phyloP scores from a whole-genome alignment of 306 rosid genomes.

The Clitoria ternatea region DNA sequence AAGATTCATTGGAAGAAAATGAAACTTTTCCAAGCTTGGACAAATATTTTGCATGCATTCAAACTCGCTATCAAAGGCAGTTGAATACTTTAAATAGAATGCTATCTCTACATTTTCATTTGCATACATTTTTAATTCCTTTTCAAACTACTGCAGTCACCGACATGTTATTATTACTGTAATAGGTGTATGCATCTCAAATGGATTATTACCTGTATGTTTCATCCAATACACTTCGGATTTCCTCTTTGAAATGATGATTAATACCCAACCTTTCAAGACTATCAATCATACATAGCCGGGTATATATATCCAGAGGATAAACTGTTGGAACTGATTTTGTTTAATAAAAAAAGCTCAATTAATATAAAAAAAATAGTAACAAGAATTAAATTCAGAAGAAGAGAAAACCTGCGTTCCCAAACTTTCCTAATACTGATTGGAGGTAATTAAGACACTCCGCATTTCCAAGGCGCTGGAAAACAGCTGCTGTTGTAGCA shows the following conservation, averaged over 20 bases:
- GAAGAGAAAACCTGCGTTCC: slow-evolving; percentile 49
- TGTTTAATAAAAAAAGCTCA: background rate
- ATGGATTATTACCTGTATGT: slow-evolving; percentile 53
- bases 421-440: slow-evolving; percentile 53
- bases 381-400: background rate
- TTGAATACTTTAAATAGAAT: background rate
- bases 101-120: background rate
- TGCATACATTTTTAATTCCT: background rate
- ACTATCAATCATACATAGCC: slow-evolving; percentile 63
- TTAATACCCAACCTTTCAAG: slow-evolving; percentile 72
- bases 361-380: background rate
- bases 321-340: slow-evolving; percentile 87
- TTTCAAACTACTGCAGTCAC: slow-evolving; percentile 6
- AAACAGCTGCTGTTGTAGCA: slow-evolving; percentile 73
- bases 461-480: slow-evolving; percentile 49
- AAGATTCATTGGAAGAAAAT: background rate
- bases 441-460: slow-evolving; percentile 60
- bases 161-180: background rate
- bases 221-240: slow-evolving; percentile 62
- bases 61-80: background rate
- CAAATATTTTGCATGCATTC: background rate
- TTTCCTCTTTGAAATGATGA: slow-evolving; percentile 67
- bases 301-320: slow-evolving; percentile 66
- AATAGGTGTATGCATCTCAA: slow-evolving; percentile 15
- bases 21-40: background rate